phyloP scores from a whole-genome alignment of 305 asterid species.

The Nicotiana rustica region DNA sequence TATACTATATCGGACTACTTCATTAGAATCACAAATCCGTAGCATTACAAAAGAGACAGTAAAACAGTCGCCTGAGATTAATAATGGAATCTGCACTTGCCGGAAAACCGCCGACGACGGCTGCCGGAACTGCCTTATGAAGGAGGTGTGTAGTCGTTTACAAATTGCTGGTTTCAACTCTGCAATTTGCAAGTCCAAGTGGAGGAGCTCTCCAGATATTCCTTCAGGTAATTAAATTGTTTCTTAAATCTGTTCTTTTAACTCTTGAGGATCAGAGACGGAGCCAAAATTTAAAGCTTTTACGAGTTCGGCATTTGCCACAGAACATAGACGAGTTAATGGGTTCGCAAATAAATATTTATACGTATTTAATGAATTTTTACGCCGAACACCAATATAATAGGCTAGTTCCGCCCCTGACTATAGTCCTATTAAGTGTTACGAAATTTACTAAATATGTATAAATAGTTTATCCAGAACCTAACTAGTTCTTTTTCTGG shows the following conservation, averaged over 20 bases:
- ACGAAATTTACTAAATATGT: too few species aligned
- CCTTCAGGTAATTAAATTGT: constrained; percentile 65
- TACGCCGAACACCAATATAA: too few species aligned
- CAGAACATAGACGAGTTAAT: too few species aligned
- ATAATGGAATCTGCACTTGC: constrained; percentile 49
- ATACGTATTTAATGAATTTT: too few species aligned
- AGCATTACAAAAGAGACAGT: constrained; percentile 60
- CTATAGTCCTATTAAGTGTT: too few species aligned
- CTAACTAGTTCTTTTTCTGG: too few species aligned
- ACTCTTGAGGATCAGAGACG: too few species aligned
- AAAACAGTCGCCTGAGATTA: constrained; percentile 49
- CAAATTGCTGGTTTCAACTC: constrained; percentile 67
- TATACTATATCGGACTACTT: constrained; percentile 68
- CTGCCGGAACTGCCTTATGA: constrained; percentile 84
- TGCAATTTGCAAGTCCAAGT: constrained; percentile 88
- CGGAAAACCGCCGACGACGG: constrained; percentile 45
- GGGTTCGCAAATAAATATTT: too few species aligned
- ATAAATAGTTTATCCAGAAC: too few species aligned
- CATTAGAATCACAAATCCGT: constrained; percentile 70
- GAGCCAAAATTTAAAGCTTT: too few species aligned
- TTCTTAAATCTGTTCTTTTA: neutral
- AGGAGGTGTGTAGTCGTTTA: constrained; percentile 65
- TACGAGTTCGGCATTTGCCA: too few species aligned
- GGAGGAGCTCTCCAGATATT: constrained; percentile 73
- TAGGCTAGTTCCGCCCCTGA: too few species aligned